Base-by-base conservation (phyloP, 352 stramenopile species). In the Globisporangium nunn region DNA sequence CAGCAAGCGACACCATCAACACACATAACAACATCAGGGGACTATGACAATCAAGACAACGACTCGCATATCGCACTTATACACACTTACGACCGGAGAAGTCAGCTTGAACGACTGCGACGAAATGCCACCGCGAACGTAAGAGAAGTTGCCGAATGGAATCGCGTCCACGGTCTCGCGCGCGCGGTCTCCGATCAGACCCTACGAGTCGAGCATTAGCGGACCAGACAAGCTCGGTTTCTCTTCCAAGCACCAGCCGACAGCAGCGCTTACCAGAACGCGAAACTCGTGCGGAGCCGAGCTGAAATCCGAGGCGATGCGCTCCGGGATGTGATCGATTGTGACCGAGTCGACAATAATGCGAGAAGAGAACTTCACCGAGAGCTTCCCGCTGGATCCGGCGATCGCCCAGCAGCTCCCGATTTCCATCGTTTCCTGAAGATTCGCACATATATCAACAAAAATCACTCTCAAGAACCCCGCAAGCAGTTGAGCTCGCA, bases 351-450 rank as follows among this genome's bases (percentile, higher is more conserved):
- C 73, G 14, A 72, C 72, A 48, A 91, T 54, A 48, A 95, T 82
- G 50, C 78, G 75, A 6, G 75, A 60, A 8, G 71, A 61, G 43
- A 95, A 89, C 31, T 82, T 83, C 15, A 96, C 75, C 0, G 87
- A 90, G 12, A 96, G 69, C 10, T 73, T 82, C 18, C 85, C 87
- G 7, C 62, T 70, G 5, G 68, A 59, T 0, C 83, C 78, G 6
- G 58, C 54, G 37, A 94, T 71, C 23, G 72, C 75, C 82, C 85
- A 96, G 59, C 87, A 96, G 43, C 75, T 89, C 14, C 87, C 87
- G 14, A 94, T 81, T 57, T 91, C 84, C 63, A 87, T 88, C 15
- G 83, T 90, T 81, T 90, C 77, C 80, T 91, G 56, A 45, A 18
- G 12, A 52, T 41, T 4, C 29, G 39, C 4, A 53, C n/a, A 23